Base-by-base conservation (phyloP, 352 stramenopile genomes). In the Phytophthora tentaculata region DNA sequence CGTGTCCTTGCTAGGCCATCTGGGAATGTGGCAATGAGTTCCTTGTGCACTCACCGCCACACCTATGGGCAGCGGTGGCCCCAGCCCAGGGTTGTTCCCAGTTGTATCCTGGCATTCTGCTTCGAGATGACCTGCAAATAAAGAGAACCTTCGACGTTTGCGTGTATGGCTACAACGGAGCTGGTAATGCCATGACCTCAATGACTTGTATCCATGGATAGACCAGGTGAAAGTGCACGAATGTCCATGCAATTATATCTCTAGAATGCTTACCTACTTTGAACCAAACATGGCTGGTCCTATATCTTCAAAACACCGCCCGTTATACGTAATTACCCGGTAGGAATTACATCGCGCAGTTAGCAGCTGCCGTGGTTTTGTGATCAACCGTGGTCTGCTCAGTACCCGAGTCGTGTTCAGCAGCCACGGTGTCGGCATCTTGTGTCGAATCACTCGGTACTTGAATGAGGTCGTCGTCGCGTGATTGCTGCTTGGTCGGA, bases 1-100 rank as follows among this genome's bases (percentile, higher is more conserved):
- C 55, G 26, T 41, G 41, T 62, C 43, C 55, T 52, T 61, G 43
- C 37, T 54, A 29, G 48, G 13, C 57, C 58, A 65, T 66, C 48
- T 66, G 58, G 48, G 9, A 59, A 41, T 48, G 26, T 44, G 10
- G 19, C 26, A 48, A 37, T 37, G n/a, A 60, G 39, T 23, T 37
- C 59, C n/a, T 59, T 28, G 32, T 23, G 24, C n/a, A n/a, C n/a
- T n/a, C n/a, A n/a, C n/a, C n/a, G n/a, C n/a, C n/a, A n/a, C n/a
- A n/a, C n/a, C n/a, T n/a, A n/a, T n/a, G n/a, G n/a, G n/a, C n/a
- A n/a, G 32, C 12, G 12, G 16, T 43, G 35, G n/a, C 23, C 53
- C 54, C 54, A 61, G 54, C 54, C 39, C 54, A 49, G n/a, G 28
- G 26, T 62, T 28, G 3, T 37, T 54, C 43, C 41, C 41, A 62